phyloP scores from a whole-genome alignment of 495 filamentous ascomycete genomes.

The Diplogelasinospora grovesii region DNA sequence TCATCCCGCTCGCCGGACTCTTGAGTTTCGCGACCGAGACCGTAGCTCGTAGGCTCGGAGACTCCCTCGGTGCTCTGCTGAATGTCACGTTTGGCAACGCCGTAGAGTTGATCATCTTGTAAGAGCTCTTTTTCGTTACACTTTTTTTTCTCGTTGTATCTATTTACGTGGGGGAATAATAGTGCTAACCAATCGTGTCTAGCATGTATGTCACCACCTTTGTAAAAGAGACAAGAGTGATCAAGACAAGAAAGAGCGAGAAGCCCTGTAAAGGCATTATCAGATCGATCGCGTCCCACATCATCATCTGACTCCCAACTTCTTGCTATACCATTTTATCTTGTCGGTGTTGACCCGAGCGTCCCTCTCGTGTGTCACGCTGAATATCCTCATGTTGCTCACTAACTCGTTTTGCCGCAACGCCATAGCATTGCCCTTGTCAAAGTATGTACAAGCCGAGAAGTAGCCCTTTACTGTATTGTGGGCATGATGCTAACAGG shows the following conservation, averaged over 20 bases:
- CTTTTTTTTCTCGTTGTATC: too few species aligned
- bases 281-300: slow-evolving; percentile 20
- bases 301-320: slow-evolving; percentile 5
- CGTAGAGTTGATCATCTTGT: slow-evolving; percentile 48
- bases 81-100: slow-evolving; percentile 89
- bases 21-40: slow-evolving; percentile 75
- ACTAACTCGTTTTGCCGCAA: slow-evolving; percentile 12
- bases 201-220: slow-evolving; percentile 24
- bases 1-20: slow-evolving; percentile 75
- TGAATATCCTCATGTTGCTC: slow-evolving; percentile 5
- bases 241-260: slow-evolving; percentile 29
- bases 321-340: background rate
- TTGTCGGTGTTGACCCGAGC: background rate
- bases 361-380: slow-evolving; percentile 5
- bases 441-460: slow-evolving; percentile 42
- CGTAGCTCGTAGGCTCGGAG: slow-evolving; percentile 69
- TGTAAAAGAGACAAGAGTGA: slow-evolving; percentile 16
- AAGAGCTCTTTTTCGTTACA: background rate
- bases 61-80: slow-evolving; percentile 73
- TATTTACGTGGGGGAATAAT: too few species aligned
- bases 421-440: slow-evolving; percentile 55
- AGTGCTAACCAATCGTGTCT: slow-evolving; percentile 1
- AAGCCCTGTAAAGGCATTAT: slow-evolving; percentile 20
- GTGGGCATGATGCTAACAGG: slow-evolving; percentile 27
- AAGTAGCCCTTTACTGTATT: too few species aligned